Percentiles rank a stretch among this genome's conserved stretches.
Conservation (phyloP, 352 stramenopile species). For the Peronospora belbahrii region DNA sequence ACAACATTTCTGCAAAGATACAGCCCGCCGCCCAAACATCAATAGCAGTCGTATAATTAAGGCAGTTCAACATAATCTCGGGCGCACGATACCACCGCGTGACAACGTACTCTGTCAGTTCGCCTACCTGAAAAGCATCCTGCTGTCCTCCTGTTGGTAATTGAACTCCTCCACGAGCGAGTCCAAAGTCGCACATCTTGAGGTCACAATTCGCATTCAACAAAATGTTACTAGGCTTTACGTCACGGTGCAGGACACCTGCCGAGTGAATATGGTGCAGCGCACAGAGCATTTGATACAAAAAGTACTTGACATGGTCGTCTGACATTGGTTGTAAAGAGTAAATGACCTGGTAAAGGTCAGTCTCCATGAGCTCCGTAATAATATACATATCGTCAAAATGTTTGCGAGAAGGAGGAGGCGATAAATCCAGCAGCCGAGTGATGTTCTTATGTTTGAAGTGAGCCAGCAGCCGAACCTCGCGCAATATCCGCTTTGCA, state of each 20-base stretch:
- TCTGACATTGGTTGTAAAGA: conserved; percentile 87
- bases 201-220: conserved; percentile 77
- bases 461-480: conserved; percentile 82
- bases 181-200: conserved; percentile 74
- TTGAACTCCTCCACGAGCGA: conserved; percentile 53
- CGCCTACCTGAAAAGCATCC: conserved; percentile 12
- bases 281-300: conserved; percentile 78
- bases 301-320: conserved; percentile 79
- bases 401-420: conserved; percentile 85
- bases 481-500: conserved; percentile 95
- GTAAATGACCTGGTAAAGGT: conserved; percentile 95
- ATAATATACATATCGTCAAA: conserved; percentile 97
- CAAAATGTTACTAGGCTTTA: conserved; percentile 79
- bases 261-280: conserved; percentile 93
- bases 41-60: conserved; percentile 92
- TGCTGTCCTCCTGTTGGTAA: not conserved
- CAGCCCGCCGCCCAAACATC: conserved; percentile 94
- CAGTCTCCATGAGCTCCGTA: conserved; percentile 94
- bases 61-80: conserved; percentile 92
- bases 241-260: conserved; percentile 74
- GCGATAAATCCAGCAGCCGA: conserved; percentile 86
- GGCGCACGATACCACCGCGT: conserved; percentile 84
- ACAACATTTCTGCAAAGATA: conserved; percentile 97
- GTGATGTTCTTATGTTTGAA: conserved; percentile 93
- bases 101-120: conserved; percentile 60